Percentiles rank a stretch among this genome's conserved stretches.
Evolutionary conservation across 2,329 filamentous ascomycete species (phyloP).

Genomic region (Calonectria fujianensis): DNA sequence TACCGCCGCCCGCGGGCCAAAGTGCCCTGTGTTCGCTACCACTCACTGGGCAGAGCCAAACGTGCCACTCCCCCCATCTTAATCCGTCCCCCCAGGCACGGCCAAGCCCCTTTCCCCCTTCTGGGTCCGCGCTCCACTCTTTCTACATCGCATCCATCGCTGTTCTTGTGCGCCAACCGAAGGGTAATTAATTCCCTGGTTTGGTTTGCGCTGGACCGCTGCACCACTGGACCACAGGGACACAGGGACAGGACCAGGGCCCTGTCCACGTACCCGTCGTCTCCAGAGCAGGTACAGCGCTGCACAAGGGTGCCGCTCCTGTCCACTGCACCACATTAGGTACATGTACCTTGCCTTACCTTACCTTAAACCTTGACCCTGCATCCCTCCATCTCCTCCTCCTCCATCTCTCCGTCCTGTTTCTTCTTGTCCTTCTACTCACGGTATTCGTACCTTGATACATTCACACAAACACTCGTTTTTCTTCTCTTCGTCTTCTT

Average conservation of each 20-base stretch:
- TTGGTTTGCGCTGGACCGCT: constrained; percentile 43
- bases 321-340: constrained; percentile 15
- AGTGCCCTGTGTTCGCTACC: constrained; percentile 26
- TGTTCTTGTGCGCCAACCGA: constrained; percentile 46
- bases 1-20: neutral
- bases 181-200: constrained; percentile 52
- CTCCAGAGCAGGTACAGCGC: constrained; percentile 24
- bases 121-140: constrained; percentile 46
- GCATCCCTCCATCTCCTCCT: constrained; percentile 31
- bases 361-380: constrained; percentile 42
- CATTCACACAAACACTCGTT: constrained; percentile 32
- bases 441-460: constrained; percentile 28
- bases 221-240: constrained; percentile 1
- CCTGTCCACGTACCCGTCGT: constrained; percentile 28
- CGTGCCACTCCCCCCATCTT: constrained; percentile 16
- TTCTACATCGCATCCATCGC: constrained; percentile 48
- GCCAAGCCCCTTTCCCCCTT: constrained; percentile 29
- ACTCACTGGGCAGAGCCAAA: constrained; percentile 21
- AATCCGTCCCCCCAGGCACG: constrained; percentile 17
- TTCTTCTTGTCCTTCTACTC: constrained; percentile 34
- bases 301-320: constrained; percentile 32
- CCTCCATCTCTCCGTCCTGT: constrained; percentile 28
- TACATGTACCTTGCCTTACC: constrained; percentile 30
- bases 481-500: neutral
- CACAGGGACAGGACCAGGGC: constrained; percentile 1